These are phyloP conservation scores for Tuber magnatum DNA, from an alignment of 495 filamentous ascomycete genomes.

Conservation along the genomic window DNA sequence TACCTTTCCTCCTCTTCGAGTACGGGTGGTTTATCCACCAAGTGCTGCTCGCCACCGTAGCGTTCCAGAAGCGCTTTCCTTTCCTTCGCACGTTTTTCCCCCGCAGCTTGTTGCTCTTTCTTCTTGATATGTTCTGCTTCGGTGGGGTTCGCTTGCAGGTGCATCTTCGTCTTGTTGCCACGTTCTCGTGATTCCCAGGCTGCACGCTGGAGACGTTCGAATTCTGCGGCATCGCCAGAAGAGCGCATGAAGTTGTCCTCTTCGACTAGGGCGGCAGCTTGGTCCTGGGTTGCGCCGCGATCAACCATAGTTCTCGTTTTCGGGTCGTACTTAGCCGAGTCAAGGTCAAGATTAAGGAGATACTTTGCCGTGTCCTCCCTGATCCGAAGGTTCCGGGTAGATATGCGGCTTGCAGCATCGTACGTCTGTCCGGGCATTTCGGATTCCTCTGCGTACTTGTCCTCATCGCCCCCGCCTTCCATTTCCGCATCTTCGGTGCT, in stretches of 20 bases:
- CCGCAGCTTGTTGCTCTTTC: constrained; percentile 64
- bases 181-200: constrained; percentile 94
- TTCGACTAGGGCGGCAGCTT: constrained; percentile 77
- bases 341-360: constrained; percentile 83
- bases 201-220: constrained; percentile 78
- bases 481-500: constrained; percentile 49
- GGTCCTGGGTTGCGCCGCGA: constrained; percentile 71
- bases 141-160: constrained; percentile 94
- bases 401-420: constrained; percentile 40
- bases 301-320: constrained; percentile 95
- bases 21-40: constrained; percentile 56
- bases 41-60: constrained; percentile 68
- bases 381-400: constrained; percentile 82
- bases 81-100: constrained; percentile 59
- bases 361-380: constrained; percentile 99
- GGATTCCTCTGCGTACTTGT: constrained; percentile 90
- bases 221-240: constrained; percentile 90
- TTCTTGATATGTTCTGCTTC: constrained; percentile 76
- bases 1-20: constrained; percentile 73
- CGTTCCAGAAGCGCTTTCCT: constrained; percentile 70
- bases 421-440: constrained; percentile 93
- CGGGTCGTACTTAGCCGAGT: constrained; percentile 96
- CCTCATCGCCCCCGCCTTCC: constrained; percentile 54
- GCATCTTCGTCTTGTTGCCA: constrained; percentile 62
- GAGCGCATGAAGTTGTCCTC: constrained; percentile 89